Evolutionary conservation across 169 alveolate species (phyloP), one percentile per base, ranked within the genome.

Genomic region (Plasmodium vivax): DNA sequence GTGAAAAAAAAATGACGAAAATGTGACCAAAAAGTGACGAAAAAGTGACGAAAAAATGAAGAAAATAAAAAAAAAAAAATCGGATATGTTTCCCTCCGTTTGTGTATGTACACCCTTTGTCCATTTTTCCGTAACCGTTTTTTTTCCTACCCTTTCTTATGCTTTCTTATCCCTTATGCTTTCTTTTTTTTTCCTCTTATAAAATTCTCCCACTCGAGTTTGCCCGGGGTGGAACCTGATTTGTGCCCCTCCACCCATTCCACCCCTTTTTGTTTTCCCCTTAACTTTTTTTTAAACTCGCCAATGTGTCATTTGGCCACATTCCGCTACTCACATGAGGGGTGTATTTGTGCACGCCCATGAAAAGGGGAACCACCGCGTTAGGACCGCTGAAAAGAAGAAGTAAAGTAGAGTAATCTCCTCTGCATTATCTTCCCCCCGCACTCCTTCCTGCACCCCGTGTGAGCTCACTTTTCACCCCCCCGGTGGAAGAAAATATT

Each of bases 401-500:
- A 38, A 38, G 6, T 5, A 38, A 38, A 38, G 27, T 23, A 23
- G 2, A 38, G 45, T 38, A 38, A 38, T 10, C 14, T 56, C 27
- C 14, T n/a, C n/a, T 72, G 32, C 19, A 73, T 38, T 45, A 41
- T 14, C 27, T 56, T 7, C 72, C 27, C 27, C 72, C 4, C 12
- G 27, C 27, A 2, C 27, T 56, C 4, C 0, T n/a, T 56, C 27
- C n/a, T 0, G 72, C 72, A 16, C 14, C 27, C 14, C n/a, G 4
- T 23, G 2, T 19, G 77, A 23, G 7, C 6, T 68, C 41, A 68
- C 38, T 68, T 27, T 68, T 2, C 77, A 68, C 38, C 45, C 10
- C 38, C 54, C 45, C 45, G 72, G 82, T 79, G n/a, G 71, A 72
- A 7, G 72, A 79, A 88, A 58, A 88, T 32, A 6, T 56, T 51